A percentile compares a stretch with the other conserved stretches of the same genome.
phyloP scores from a whole-genome alignment of 108 stramenopile species.

The Skeletonema tropicum region DNA sequence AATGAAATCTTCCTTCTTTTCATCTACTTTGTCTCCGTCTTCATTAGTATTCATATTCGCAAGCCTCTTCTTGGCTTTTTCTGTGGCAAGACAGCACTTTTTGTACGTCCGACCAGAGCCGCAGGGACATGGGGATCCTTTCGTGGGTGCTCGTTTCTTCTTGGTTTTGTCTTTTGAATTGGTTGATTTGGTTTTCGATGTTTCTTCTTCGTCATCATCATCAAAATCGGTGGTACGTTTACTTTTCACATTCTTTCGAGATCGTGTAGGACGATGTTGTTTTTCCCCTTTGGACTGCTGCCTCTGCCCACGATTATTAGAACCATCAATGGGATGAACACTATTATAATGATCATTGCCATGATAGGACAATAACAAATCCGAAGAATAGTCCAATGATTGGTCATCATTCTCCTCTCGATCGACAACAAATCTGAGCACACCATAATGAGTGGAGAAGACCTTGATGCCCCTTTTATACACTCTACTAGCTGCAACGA shows the following conservation, averaged over 20 bases:
- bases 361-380: conserved; percentile 77
- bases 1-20: conserved; percentile 40
- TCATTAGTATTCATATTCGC: conserved; percentile 21
- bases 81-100: conserved; percentile 64
- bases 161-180: not conserved
- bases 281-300: conserved; percentile 13
- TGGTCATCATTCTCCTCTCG: conserved; percentile 15
- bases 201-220: conserved; percentile 2
- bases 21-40: conserved; percentile 34
- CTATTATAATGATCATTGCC: conserved; percentile 89
- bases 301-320: not conserved
- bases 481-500: conserved; percentile 75
- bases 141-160: conserved; percentile 21
- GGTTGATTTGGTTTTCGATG: not conserved
- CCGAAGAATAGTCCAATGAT: conserved; percentile 22
- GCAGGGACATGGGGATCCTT: conserved; percentile 69
- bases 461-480: conserved; percentile 77
- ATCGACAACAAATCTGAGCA: conserved; percentile 58
- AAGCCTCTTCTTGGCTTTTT: conserved; percentile 39
- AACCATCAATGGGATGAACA: conserved; percentile 45
- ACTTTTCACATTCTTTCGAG: conserved; percentile 1
- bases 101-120: conserved; percentile 66
- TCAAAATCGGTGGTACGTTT: not conserved
- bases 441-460: conserved; percentile 56
- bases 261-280: not conserved